phyloP scores from a whole-genome alignment of 2,329 filamentous ascomycete species.

The Xenoacremonium recifei region DNA sequence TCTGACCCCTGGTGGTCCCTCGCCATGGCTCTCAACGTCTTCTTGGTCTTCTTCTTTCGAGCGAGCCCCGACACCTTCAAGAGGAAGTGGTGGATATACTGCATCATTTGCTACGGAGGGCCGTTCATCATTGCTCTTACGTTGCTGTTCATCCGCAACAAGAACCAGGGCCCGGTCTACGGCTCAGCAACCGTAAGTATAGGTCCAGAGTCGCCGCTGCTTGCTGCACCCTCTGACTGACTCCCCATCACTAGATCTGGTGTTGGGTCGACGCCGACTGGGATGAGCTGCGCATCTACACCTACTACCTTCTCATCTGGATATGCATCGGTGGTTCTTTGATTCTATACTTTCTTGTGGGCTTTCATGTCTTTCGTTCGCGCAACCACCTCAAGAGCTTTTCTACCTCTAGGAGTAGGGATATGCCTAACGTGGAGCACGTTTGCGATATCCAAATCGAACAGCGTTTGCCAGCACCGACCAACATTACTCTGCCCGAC shows the following conservation, averaged over 20 bases:
- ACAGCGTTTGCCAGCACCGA: background rate
- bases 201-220: too few species aligned
- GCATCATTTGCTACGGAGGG: conserved; percentile 67
- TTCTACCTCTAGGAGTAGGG: conserved; percentile 35
- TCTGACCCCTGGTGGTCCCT: conserved; percentile 76
- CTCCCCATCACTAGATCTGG: conserved; percentile 48
- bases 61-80: conserved; percentile 65
- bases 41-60: conserved; percentile 64
- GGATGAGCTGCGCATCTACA: conserved; percentile 57
- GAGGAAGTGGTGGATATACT: conserved; percentile 71
- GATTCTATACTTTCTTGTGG: conserved; percentile 55
- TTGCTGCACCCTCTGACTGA: too few species aligned
- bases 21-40: conserved; percentile 81
- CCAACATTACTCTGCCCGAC: conserved; percentile 2
- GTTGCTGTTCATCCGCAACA: conserved; percentile 56
- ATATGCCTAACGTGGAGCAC: conserved; percentile 30
- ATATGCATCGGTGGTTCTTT: conserved; percentile 55
- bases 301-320: conserved; percentile 63
- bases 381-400: conserved; percentile 55
- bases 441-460: conserved; percentile 17
- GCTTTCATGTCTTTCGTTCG: conserved; percentile 59
- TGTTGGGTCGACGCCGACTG: conserved; percentile 58
- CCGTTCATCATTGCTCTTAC: conserved; percentile 66
- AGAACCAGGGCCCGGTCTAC: conserved; percentile 43
- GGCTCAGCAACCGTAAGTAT: conserved; percentile 55